Evolutionary conservation across 2,329 filamentous ascomycete species (phyloP).

Genomic region (Aschersonia sp.): DNA sequence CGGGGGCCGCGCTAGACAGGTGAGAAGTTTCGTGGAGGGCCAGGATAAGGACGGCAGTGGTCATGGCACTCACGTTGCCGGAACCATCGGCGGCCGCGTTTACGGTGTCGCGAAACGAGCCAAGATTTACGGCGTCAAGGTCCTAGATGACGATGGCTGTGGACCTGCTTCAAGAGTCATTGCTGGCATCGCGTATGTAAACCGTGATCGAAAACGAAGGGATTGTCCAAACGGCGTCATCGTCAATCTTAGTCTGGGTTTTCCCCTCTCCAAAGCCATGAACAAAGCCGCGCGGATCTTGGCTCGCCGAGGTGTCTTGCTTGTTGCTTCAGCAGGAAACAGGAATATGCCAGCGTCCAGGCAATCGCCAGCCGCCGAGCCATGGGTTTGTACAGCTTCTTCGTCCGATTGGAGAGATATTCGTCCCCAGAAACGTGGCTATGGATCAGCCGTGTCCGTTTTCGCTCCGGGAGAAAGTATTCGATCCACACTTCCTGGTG

Average conservation of each 20-base stretch:
- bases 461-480: constrained; percentile 33
- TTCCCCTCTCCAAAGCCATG: constrained; percentile 16
- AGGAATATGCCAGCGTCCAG: constrained; percentile 24
- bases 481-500: constrained; percentile 30
- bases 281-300: constrained; percentile 34
- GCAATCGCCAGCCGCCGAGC: constrained; percentile 31
- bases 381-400: constrained; percentile 36
- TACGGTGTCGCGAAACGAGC: constrained; percentile 27
- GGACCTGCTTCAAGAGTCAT: constrained; percentile 24
- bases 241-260: constrained; percentile 38
- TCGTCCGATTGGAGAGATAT: constrained; percentile 24
- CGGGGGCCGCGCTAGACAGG: constrained; percentile 16
- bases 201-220: constrained; percentile 18
- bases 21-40: constrained; percentile 11
- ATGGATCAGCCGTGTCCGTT: constrained; percentile 31
- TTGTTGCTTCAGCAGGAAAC: constrained; percentile 42
- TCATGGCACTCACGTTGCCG: constrained; percentile 24
- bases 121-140: constrained; percentile 28
- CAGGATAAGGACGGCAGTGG: constrained; percentile 16
- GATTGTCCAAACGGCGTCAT: constrained; percentile 29
- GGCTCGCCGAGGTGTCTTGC: constrained; percentile 29
- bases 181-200: constrained; percentile 28
- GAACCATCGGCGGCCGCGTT: constrained; percentile 15
- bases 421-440: constrained; percentile 26
- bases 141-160: constrained; percentile 21